Conservation (phyloP, 2,329 filamentous ascomycete species). For the Metarhizium humberi region DNA sequence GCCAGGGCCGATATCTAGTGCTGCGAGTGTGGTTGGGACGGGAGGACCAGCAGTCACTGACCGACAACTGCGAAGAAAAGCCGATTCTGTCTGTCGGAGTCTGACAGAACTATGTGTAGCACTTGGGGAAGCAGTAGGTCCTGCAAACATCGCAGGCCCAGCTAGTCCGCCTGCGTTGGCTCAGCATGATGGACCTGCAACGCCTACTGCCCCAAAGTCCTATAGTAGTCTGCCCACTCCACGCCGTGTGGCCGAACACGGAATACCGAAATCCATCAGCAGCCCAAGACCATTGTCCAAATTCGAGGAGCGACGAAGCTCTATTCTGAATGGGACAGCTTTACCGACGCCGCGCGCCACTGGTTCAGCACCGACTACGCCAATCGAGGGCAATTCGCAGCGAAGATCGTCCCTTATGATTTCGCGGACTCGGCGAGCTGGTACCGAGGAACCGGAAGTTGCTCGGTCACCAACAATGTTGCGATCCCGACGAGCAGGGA, state of each 20-base stretch:
- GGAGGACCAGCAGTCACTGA: conserved; percentile 53
- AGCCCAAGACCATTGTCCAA: conserved; percentile 41
- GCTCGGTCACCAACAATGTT: conserved; percentile 40
- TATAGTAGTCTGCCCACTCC: conserved; percentile 25
- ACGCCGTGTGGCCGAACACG: conserved; percentile 32
- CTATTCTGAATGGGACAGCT: conserved; percentile 33
- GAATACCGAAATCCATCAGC: conserved; percentile 25
- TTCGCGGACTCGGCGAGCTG: conserved; percentile 35
- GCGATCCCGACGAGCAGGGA: conserved; percentile 33
- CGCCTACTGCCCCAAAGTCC: conserved; percentile 36
- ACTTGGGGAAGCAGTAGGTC: conserved; percentile 44
- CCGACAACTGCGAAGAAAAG: conserved; percentile 78
- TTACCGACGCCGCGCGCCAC: conserved; percentile 36
- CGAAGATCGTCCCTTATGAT: conserved; percentile 47
- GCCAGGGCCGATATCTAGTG: conserved; percentile 58
- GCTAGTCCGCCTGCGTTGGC: conserved; percentile 6
- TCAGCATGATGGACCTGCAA: conserved; percentile 24
- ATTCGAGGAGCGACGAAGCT: conserved; percentile 43
- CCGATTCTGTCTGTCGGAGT: conserved; percentile 85
- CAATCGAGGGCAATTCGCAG: conserved; percentile 24
- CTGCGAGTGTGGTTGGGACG: conserved; percentile 51
- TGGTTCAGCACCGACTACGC: conserved; percentile 28
- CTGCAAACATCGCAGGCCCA: conserved; percentile 7
- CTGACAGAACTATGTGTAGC: conserved; percentile 88
- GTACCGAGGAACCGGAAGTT: conserved; percentile 41